These are phyloP conservation scores for Pezicula neosporulosa DNA, from an alignment of 2,329 filamentous ascomycete species.

Conservation along the genomic window DNA sequence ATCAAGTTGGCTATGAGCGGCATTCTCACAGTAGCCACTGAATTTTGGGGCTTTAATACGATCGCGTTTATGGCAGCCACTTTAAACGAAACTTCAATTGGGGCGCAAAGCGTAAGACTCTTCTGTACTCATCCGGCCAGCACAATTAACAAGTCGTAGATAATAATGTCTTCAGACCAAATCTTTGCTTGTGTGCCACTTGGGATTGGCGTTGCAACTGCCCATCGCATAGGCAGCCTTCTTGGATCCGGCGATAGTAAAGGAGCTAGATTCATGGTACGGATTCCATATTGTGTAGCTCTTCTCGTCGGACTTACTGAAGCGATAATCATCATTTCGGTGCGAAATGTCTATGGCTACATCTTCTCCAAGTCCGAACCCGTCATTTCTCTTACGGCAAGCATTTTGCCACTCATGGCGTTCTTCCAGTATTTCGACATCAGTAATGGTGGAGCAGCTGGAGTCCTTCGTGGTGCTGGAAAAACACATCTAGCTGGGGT, in stretches of 20 bases:
- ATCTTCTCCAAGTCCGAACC: slow-evolving; percentile 73
- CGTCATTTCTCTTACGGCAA: slow-evolving; percentile 66
- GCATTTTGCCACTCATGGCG: slow-evolving; percentile 78
- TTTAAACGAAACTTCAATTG: slow-evolving; percentile 73
- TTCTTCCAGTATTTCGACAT: slow-evolving; percentile 87
- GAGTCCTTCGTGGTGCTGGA: slow-evolving; percentile 78
- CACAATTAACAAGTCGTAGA: slow-evolving; percentile 82
- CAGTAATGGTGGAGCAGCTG: slow-evolving; percentile 72
- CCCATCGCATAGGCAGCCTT: slow-evolving; percentile 71
- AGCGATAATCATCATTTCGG: slow-evolving; percentile 63
- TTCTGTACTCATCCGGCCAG: slow-evolving; percentile 69
- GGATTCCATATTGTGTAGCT: slow-evolving; percentile 68
- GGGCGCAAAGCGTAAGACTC: slow-evolving; percentile 81
- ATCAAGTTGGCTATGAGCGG: slow-evolving; percentile 69
- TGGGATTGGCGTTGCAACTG: slow-evolving; percentile 75
- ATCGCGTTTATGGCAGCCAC: slow-evolving; percentile 71
- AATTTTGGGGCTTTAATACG: slow-evolving; percentile 85
- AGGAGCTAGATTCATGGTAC: slow-evolving; percentile 66
- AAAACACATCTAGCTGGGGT: slow-evolving; percentile 87
- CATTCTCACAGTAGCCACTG: slow-evolving; percentile 76
- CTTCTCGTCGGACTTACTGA: slow-evolving; percentile 63
- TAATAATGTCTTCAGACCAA: slow-evolving; percentile 84
- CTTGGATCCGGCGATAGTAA: slow-evolving; percentile 61
- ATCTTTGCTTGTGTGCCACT: slow-evolving; percentile 75
- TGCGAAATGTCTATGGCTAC: slow-evolving; percentile 65